Percentiles rank a stretch among this genome's conserved stretches.
phyloP scores from a whole-genome alignment of 139 green algal genomes.

The Volvox reticuliferus region DNA sequence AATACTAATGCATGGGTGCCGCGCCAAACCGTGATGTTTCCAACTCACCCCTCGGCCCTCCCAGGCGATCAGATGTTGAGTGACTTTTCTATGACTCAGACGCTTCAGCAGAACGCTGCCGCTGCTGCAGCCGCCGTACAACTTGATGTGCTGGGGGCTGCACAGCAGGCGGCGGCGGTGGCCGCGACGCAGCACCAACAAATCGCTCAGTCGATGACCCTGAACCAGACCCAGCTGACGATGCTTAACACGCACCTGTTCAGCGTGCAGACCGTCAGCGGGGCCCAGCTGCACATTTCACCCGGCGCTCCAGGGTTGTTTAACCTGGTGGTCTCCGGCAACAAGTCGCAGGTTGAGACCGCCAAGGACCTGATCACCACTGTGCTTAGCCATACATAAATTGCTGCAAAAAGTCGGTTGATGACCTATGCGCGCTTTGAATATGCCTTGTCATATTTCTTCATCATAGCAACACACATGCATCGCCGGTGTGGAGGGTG shows the following conservation, averaged over 20 bases:
- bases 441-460: conserved; percentile 19
- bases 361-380: conserved; percentile 46
- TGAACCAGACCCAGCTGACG: conserved; percentile 47
- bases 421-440: conserved; percentile 6
- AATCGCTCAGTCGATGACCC: conserved; percentile 46
- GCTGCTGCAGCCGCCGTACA: neutral
- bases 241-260: conserved; percentile 56
- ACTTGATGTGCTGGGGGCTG: conserved; percentile 6
- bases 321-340: conserved; percentile 50
- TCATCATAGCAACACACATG: neutral
- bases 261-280: conserved; percentile 55
- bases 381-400: conserved; percentile 40
- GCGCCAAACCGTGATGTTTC: neutral
- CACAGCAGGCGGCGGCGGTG: neutral
- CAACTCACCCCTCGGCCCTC: neutral
- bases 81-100: neutral
- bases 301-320: conserved; percentile 52
- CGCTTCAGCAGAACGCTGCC: neutral
- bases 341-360: conserved; percentile 44
- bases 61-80: conserved; percentile 26
- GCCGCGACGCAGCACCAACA: neutral
- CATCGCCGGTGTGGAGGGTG: neutral
- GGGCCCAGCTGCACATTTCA: conserved; percentile 49
- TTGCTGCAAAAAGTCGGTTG: neutral
- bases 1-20: too few species aligned